phyloP scores from a whole-genome alignment of 108 stramenopile species.

The Licmophora abbreviata region DNA sequence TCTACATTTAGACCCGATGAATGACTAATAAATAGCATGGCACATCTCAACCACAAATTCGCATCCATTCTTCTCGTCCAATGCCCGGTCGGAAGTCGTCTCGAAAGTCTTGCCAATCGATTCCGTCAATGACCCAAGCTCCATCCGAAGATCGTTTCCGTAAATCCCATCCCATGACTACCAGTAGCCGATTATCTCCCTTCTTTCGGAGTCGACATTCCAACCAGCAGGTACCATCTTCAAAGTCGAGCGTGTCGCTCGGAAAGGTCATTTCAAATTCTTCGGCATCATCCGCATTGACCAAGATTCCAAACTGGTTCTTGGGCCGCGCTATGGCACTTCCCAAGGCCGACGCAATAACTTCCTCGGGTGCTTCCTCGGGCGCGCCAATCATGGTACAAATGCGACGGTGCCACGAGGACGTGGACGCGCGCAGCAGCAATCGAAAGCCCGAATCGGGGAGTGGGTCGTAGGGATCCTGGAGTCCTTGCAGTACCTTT shows the following conservation, averaged over 20 bases:
- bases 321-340: constrained; percentile 30
- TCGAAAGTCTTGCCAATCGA: constrained; percentile 84
- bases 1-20: no score
- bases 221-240: constrained; percentile 59
- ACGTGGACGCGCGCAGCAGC: constrained; percentile 15
- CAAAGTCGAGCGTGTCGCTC: constrained; percentile 49
- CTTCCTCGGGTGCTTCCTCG: constrained; percentile 2
- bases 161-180: constrained; percentile 55
- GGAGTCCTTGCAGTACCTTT: constrained; percentile 7
- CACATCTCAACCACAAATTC: no score
- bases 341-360: constrained; percentile 33
- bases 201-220: constrained; percentile 51
- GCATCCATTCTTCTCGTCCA: constrained; percentile 68
- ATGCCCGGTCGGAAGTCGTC: constrained; percentile 64
- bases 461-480: constrained; percentile 13
- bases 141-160: constrained; percentile 24
- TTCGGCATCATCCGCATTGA: constrained; percentile 27
- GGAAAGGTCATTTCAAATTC: constrained; percentile 35
- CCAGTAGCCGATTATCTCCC: constrained; percentile 32
- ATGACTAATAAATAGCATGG: no score
- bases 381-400: constrained; percentile 14
- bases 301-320: constrained; percentile 74
- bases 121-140: constrained; percentile 53
- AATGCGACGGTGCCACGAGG: constrained; percentile 10
- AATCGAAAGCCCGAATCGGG: constrained; percentile 23